Evolutionary conservation across 129 eudicot species (phyloP).

Genomic region (Gnaphalium uliginosum): DNA sequence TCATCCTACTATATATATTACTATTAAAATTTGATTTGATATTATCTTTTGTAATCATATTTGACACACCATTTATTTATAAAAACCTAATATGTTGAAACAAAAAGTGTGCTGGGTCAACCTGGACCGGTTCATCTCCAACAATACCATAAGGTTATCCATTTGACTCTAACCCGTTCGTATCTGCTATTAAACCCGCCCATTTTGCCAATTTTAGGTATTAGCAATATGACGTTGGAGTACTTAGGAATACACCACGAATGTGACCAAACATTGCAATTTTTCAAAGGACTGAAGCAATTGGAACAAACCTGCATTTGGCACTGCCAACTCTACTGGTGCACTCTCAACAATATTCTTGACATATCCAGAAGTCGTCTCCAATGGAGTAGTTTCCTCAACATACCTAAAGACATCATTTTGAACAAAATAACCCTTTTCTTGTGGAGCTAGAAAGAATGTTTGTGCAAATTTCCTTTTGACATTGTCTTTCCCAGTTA

Average conservation of each 20-base stretch:
- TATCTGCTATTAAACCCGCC: background rate
- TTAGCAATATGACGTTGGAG: background rate
- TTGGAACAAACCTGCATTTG: constrained; percentile 55
- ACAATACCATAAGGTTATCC: background rate
- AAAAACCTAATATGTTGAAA: background rate
- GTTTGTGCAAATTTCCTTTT: constrained; percentile 71
- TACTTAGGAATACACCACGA: no score
- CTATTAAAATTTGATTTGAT: background rate
- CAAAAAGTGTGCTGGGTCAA: background rate
- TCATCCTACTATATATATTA: no score
- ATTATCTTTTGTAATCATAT: background rate
- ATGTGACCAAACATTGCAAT: no score
- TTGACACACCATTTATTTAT: background rate
- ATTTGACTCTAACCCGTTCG: background rate
- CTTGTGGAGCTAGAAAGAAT: constrained; percentile 88
- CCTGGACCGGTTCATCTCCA: background rate
- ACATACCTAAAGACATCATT: constrained; percentile 77
- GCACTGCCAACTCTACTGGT: constrained; percentile 19
- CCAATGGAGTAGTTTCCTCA: constrained; percentile 46
- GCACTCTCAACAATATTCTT: constrained; percentile 30
- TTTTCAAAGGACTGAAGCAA: background rate
- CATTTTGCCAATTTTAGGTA: background rate
- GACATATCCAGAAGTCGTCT: constrained; percentile 24
- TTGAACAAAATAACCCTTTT: constrained; percentile 73
- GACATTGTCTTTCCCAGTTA: constrained; percentile 75